A percentile compares a stretch with the other conserved stretches of the same genome.
Evolutionary conservation across 805 yeast genomes (phyloP).

Genomic region (Candida stauntonica): DNA sequence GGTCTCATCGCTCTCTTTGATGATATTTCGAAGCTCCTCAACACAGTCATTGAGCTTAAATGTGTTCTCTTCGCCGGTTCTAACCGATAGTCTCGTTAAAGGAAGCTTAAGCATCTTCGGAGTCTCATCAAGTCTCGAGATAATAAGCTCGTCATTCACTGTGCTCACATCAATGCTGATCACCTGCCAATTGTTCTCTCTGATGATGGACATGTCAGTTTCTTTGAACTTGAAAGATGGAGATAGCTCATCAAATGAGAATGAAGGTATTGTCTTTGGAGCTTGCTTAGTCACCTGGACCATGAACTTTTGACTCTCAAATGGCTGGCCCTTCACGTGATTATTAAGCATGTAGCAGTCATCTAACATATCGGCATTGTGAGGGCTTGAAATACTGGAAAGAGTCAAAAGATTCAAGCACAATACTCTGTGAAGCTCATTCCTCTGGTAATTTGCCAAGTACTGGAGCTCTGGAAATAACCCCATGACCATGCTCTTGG

Average conservation of each 20-base stretch:
- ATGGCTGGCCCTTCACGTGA: conserved; percentile 23
- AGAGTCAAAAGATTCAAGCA: conserved; percentile 24
- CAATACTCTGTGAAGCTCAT: conserved; percentile 23
- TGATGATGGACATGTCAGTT: conserved; percentile 9
- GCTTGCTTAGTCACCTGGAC: conserved; percentile 14
- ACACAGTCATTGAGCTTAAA: conserved; percentile 44
- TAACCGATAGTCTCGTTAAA: conserved; percentile 42
- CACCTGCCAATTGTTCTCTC: conserved; percentile 52
- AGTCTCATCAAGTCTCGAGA: conserved; percentile 39
- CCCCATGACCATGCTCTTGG: conserved; percentile 17
- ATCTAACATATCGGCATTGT: conserved; percentile 17
- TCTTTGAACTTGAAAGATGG: conserved; percentile 8
- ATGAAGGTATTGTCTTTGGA: conserved; percentile 17
- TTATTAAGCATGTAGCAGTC: conserved; percentile 27
- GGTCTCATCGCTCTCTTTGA: conserved; percentile 55
- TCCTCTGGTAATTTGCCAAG: conserved; percentile 26
- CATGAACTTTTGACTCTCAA: conserved; percentile 26
- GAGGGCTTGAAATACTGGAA: conserved; percentile 23
- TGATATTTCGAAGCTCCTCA: conserved; percentile 45
- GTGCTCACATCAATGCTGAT: conserved; percentile 59
- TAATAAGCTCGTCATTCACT: conserved; percentile 50
- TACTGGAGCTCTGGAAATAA: conserved; percentile 19
- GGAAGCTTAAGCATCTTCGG: conserved; percentile 59
- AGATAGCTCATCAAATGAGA: conserved; percentile 7
- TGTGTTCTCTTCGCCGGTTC: conserved; percentile 39